Evolutionary conservation across 306 rosid genomes (phyloP), one percentile per base, ranked within the genome.

Genomic region (Albizia julibrissin): DNA sequence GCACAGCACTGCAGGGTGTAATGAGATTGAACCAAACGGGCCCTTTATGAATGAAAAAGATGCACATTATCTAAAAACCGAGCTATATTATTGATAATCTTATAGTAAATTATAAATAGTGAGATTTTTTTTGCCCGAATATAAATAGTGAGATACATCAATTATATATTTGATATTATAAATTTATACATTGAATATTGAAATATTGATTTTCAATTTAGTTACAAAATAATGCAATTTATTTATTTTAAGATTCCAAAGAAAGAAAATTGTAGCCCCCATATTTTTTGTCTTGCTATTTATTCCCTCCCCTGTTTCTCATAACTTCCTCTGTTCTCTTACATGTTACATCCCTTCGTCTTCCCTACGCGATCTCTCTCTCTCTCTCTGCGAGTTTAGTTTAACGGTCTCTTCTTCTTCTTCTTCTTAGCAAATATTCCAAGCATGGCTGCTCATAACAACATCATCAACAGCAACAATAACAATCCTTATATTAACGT

Each of bases 401-500:
- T 7, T 15, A 47, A 47, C 54, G 7, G 61, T 52, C 54, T 52
- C 39, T 14, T 34, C 29, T 52, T 19, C 24, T 62, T n/a, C 69
- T 8, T 26, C 31, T 52, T 27, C 80, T 50, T n/a, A 54, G 29
- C 79, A 78, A 27, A 29, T 50, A 61, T 47, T 29, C 18, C 76
- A 40, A 67, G 54, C 68, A 34, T 56, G 10, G 49, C 44, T 43
- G 26, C 31, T 71, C 39, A 10, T 11, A 61, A 26, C 67, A 61
- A 61, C 34, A 61, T 24, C 67, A 22, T 58, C 65, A 61, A 43
- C 77, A 70, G 37, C 71, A 76, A 22, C 69, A 79, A 1, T 77
- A 56, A 80, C 68, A 86, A 88, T 81, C 94, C 94, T 64, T 89
- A 87, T 61, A 82, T 88, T 74, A 80, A 81, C 4, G 72, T 67